These are phyloP conservation scores for Lobosporangium transversale DNA, from an alignment of 192 early-diverging fungal species.

Conservation along the genomic window DNA sequence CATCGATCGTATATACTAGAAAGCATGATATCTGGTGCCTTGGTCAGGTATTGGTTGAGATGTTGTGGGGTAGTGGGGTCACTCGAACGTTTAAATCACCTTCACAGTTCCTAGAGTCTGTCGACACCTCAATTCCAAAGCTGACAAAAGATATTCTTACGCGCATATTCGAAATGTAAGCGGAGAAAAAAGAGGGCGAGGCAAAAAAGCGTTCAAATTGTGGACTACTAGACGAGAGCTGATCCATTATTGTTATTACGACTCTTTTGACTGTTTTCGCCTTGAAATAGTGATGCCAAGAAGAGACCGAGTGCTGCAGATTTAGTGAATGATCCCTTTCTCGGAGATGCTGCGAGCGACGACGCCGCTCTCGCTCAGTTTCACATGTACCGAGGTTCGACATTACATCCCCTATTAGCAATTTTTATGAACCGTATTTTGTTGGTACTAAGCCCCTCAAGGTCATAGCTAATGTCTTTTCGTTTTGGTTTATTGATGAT, in stretches of 20 bases:
- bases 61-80: conserved; percentile 73
- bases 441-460: no score
- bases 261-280: no score
- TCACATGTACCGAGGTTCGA: conserved; percentile 55
- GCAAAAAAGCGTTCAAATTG: no score
- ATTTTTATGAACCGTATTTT: no score
- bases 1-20: conserved; percentile 67
- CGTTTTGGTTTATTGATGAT: no score
- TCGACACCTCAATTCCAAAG: conserved; percentile 60
- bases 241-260: no score
- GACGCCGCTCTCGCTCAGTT: conserved; percentile 49
- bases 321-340: conserved; percentile 76
- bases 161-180: conserved; percentile 64
- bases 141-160: conserved; percentile 60
- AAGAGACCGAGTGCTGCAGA: conserved; percentile 81
- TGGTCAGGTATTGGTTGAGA: conserved; percentile 73
- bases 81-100: conserved; percentile 62
- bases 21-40: conserved; percentile 84
- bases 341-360: conserved; percentile 55
- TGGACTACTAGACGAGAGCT: no score
- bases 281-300: conserved; percentile 63
- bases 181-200: neutral
- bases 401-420: no score
- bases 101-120: conserved; percentile 59
- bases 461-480: no score